phyloP scores from a whole-genome alignment of 768 basidiomycete genomes.

The Mycena latifolia region DNA sequence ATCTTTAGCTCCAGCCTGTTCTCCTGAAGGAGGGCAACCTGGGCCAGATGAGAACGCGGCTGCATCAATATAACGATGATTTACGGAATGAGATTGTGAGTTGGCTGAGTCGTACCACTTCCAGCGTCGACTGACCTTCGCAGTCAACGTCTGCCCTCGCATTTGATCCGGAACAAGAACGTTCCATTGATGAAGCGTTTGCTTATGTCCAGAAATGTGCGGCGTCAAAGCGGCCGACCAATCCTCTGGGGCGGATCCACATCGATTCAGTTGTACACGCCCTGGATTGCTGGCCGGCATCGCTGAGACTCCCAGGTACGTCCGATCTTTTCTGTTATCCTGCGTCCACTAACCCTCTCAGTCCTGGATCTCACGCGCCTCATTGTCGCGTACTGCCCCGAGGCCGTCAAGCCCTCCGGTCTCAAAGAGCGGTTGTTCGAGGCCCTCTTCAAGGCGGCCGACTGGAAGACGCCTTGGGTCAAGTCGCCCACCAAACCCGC shows the following conservation, averaged over 20 bases:
- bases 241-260: slow-evolving; percentile 59
- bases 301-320: slow-evolving; percentile 79
- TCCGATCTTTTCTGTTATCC: slow-evolving; percentile 22
- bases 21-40: slow-evolving; percentile 90
- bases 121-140: slow-evolving; percentile 12
- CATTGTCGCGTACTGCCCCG: slow-evolving; percentile 73
- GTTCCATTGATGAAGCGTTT: slow-evolving; percentile 72
- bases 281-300: slow-evolving; percentile 79
- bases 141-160: slow-evolving; percentile 81
- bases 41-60: slow-evolving; percentile 81
- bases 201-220: slow-evolving; percentile 65
- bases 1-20: slow-evolving; percentile 67
- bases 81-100: slow-evolving; percentile 79
- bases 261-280: slow-evolving; percentile 73
- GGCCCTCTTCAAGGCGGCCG: slow-evolving; percentile 74
- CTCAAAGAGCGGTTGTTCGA: slow-evolving; percentile 67
- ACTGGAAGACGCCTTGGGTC: slow-evolving; percentile 70
- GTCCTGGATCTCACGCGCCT: slow-evolving; percentile 91
- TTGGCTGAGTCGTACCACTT: slow-evolving; percentile 3
- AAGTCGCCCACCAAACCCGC: slow-evolving; percentile 73
- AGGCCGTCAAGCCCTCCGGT: slow-evolving; percentile 57
- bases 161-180: slow-evolving; percentile 74
- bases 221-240: slow-evolving; percentile 49
- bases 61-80: slow-evolving; percentile 79
- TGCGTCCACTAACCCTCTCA: slow-evolving; percentile 41